These are phyloP conservation scores for Boletus insuetus DNA, from an alignment of 768 basidiomycete genomes.

Conservation along the genomic window DNA sequence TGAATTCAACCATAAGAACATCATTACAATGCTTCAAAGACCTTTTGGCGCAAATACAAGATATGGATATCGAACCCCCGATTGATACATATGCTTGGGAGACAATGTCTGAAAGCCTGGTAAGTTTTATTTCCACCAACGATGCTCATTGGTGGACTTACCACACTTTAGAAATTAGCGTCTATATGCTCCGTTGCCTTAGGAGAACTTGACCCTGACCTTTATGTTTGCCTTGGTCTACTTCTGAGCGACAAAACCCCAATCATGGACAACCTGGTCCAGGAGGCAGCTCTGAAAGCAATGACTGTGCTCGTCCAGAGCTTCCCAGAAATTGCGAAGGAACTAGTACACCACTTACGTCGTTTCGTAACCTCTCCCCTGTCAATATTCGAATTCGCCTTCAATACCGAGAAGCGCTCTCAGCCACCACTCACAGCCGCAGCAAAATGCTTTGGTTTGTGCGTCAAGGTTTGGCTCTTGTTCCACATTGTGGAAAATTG, in stretches of 20 bases:
- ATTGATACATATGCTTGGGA: constrained; percentile 91
- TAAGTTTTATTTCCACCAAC: constrained; percentile 32
- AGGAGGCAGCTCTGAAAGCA: constrained; percentile 87
- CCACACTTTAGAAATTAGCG: constrained; percentile 66
- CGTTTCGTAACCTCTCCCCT: constrained; percentile 87
- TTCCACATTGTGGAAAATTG: not conserved
- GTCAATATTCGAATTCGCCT: constrained; percentile 85
- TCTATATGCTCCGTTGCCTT: constrained; percentile 76
- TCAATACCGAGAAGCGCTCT: constrained; percentile 66
- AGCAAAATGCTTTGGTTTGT: constrained; percentile 86
- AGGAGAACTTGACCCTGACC: constrained; percentile 61
- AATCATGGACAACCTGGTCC: constrained; percentile 77
- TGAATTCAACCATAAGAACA: constrained; percentile 53
- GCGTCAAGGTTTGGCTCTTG: constrained; percentile 61
- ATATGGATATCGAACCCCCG: constrained; percentile 76
- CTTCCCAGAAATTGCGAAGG: constrained; percentile 75
- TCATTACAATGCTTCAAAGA: constrained; percentile 78
- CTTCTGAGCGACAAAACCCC: constrained; percentile 81
- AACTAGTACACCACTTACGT: constrained; percentile 75
- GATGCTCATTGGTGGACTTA: not conserved
- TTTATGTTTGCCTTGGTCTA: constrained; percentile 66
- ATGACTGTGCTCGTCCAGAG: constrained; percentile 83
- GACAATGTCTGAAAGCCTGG: constrained; percentile 88
- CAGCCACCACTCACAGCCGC: constrained; percentile 81
- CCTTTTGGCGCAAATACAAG: constrained; percentile 74